Base-by-base conservation (phyloP, 352 stramenopile species). In the Globisporangium megalacanthum region DNA sequence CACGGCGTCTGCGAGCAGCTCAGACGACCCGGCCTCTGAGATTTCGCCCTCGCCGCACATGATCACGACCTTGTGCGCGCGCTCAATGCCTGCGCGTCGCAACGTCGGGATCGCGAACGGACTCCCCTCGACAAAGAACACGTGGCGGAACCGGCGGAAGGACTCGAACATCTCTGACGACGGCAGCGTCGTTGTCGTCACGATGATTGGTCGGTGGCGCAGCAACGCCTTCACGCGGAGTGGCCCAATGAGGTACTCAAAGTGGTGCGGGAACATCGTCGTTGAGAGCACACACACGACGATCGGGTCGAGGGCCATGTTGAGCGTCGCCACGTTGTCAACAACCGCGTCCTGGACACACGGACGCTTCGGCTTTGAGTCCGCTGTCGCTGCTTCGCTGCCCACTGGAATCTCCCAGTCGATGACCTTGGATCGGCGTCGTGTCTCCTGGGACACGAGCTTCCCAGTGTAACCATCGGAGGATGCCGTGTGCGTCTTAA, bases 211-310 rank as follows among this genome's bases (percentile, higher is more conserved):
- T 9, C 83, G 79, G 49, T 92, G 86, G 7, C 75, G 65, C 19
- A 85, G 83, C 10, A 94, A 64, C 2, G 79, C 72, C 11, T 79
- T 84, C 49, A 83, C 73, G 5, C 85, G 82, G 20, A 94, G 56
- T 6, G 85, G 85, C 0, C 79, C 77, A 49, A 92, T 79, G 8
- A 94, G 61, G 52, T 91, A 89, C 65, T 92, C 83, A 17, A 92
- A 64, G 46, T 92, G 76, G 56, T 85, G 77, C 13, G 77, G 71
- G 64, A 92, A 94, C 11, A 71, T 55, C 22, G 61, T 73, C 4
- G 73, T 50, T 0, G 77, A 80, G 22, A 87, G 68, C 6, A 92
- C 67, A 56, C 80, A 92, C 3, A 94, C 67, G 36, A 92, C 77
- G 19, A 94, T 89, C 35, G 84, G 83, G 14, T 72, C 60, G 0